Conservation (phyloP, 23 red algal species). For the Gracilaria caudata region DNA sequence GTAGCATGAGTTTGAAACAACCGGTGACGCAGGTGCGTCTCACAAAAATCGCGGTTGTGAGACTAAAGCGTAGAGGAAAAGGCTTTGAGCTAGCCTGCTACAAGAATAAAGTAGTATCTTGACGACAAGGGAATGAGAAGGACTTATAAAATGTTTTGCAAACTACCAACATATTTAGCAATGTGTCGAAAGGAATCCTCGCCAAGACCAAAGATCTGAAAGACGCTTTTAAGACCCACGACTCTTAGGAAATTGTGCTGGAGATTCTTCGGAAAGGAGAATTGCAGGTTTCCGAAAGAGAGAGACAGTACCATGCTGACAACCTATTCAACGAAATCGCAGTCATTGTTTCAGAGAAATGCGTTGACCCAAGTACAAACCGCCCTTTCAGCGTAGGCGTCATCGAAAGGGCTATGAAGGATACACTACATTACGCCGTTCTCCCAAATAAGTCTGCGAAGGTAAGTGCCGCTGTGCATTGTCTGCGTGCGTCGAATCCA, state of each 20-base stretch:
- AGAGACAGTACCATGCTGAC: slow-evolving; percentile 80
- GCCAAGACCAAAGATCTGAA: slow-evolving; percentile 82
- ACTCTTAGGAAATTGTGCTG: slow-evolving; percentile 66
- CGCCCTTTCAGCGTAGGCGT: slow-evolving; percentile 87
- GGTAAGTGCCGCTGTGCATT: not conserved
- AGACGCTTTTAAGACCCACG: slow-evolving; percentile 86
- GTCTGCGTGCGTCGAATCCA: not conserved
- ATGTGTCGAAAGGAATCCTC: slow-evolving; percentile 96
- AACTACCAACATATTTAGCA: slow-evolving; percentile 89
- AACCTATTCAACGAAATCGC: slow-evolving; percentile 91
- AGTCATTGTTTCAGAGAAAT: slow-evolving; percentile 81
- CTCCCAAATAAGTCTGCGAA: slow-evolving; percentile 88
- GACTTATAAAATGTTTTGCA: slow-evolving; percentile 97
- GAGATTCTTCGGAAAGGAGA: slow-evolving; percentile 89
- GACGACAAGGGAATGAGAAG: slow-evolving; percentile 83
- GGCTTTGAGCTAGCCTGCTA: slow-evolving; percentile 99
- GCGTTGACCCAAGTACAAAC: slow-evolving; percentile 84
- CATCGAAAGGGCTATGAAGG: slow-evolving; percentile 88
- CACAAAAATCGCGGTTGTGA: slow-evolving; percentile 93
- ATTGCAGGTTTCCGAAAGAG: slow-evolving; percentile 93
- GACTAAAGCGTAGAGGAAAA: slow-evolving; percentile 84
- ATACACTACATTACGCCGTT: slow-evolving; percentile 85
- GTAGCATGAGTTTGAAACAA: slow-evolving; percentile 78
- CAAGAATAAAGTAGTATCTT: slow-evolving; percentile 96
- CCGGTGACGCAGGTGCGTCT: slow-evolving; percentile 91